These are phyloP conservation scores for Naumovozyma castellii DNA, from an alignment of 805 yeast species.

Conservation along the genomic window DNA sequence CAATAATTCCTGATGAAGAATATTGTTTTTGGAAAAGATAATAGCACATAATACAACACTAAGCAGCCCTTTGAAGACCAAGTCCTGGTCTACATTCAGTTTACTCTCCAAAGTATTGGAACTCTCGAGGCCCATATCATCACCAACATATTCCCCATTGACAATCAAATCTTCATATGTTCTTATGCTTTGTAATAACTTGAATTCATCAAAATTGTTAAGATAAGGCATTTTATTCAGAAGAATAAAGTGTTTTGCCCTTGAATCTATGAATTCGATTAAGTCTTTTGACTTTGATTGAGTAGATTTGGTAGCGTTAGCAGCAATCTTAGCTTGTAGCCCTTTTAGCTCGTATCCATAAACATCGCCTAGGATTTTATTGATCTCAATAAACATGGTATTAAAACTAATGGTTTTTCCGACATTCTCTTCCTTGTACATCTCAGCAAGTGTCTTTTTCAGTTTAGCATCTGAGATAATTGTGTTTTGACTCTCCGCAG, in stretches of 20 bases:
- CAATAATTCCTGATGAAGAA: slow-evolving; percentile 20
- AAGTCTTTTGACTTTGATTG: slow-evolving; percentile 1
- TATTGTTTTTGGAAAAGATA: slow-evolving; percentile 22
- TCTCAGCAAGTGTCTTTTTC: slow-evolving; percentile 14
- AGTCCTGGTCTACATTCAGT: slow-evolving; percentile 13
- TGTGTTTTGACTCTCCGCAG: slow-evolving; percentile 17
- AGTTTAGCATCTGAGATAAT: slow-evolving; percentile 16
- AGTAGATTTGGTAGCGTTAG: background rate
- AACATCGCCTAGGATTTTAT: slow-evolving; percentile 16
- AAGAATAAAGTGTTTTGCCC: slow-evolving; percentile 19
- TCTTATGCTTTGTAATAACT: slow-evolving; percentile 8
- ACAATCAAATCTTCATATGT: slow-evolving; percentile 10
- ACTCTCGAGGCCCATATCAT: slow-evolving; percentile 8
- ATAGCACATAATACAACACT: slow-evolving; percentile 15
- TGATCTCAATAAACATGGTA: slow-evolving; percentile 9
- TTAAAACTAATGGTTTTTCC: slow-evolving; percentile 9
- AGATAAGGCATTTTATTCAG: slow-evolving; percentile 12
- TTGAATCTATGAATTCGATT: slow-evolving; percentile 6
- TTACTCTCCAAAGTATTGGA: slow-evolving; percentile 10
- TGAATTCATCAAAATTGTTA: slow-evolving; percentile 10
- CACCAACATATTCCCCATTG: slow-evolving; percentile 16
- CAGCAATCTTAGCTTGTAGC: slow-evolving; percentile 9
- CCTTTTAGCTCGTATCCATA: slow-evolving; percentile 23
- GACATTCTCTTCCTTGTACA: slow-evolving; percentile 13
- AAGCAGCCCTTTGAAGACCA: slow-evolving; percentile 19